A percentile compares a stretch with the other conserved stretches of the same genome.
Evolutionary conservation across 108 stramenopile species (phyloP).

Genomic region (Schizochytrium sp.): DNA sequence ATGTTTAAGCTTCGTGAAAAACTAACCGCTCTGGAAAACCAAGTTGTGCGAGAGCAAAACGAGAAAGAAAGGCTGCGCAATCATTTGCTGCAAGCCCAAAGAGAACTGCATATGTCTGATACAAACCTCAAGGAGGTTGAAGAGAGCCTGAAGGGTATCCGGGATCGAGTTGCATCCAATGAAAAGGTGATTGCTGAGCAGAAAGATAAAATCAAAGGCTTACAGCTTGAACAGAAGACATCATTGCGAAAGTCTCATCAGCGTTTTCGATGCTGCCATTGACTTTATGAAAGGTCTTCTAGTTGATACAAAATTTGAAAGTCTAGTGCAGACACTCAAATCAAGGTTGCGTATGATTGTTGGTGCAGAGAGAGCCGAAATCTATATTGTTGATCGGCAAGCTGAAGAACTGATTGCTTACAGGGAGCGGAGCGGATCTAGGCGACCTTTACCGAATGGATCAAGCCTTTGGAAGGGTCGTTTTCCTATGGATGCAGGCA

Average conservation of each 20-base stretch:
- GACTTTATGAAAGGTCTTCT: slow-evolving; percentile 61
- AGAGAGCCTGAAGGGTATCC: background rate
- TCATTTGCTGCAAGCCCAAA: slow-evolving; percentile 20
- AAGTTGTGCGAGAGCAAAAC: background rate
- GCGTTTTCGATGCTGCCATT: slow-evolving; percentile 50
- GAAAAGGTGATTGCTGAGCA: slow-evolving; percentile 30
- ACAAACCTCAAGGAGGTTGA: slow-evolving; percentile 19
- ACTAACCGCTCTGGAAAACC: slow-evolving; percentile 8
- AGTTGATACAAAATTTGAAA: slow-evolving; percentile 42
- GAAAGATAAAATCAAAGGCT: slow-evolving; percentile 48
- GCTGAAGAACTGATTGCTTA: slow-evolving; percentile 35
- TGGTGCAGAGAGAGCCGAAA: slow-evolving; percentile 48
- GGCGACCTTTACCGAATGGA: slow-evolving; percentile 28
- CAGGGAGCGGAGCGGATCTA: background rate
- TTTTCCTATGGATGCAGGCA: slow-evolving; percentile 50
- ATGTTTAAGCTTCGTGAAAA: slow-evolving; percentile 15
- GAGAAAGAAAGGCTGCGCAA: slow-evolving; percentile 40
- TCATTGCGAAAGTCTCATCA: background rate
- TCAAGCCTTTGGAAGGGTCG: slow-evolving; percentile 54
- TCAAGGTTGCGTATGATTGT: slow-evolving; percentile 52
- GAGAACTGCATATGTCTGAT: slow-evolving; percentile 22
- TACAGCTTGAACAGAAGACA: slow-evolving; percentile 38
- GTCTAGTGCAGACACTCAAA: slow-evolving; percentile 41
- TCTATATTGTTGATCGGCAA: slow-evolving; percentile 50
- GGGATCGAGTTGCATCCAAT: background rate